Evolutionary conservation across 2,329 filamentous ascomycete genomes (phyloP).

Genomic region (Fusarium buxicola): DNA sequence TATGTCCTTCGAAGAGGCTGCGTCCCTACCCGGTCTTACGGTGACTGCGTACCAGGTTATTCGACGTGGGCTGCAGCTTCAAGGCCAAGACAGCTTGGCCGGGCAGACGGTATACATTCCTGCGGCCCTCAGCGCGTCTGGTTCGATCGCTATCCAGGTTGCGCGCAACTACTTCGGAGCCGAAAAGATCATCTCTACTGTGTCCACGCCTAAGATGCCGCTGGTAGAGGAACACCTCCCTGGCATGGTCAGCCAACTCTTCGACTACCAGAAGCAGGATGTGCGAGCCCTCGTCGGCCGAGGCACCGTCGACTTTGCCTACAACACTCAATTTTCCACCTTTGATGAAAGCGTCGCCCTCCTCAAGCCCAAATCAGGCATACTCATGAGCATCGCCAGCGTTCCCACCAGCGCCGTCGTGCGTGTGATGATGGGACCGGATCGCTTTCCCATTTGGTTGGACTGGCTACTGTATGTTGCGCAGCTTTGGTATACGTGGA

Average conservation of each 20-base stretch:
- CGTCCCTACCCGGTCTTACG: conserved; percentile 51
- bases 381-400: conserved; percentile 56
- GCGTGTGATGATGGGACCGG: conserved; percentile 48
- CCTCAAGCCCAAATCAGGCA: conserved; percentile 52
- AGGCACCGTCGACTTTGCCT: conserved; percentile 62
- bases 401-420: conserved; percentile 49
- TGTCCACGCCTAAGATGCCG: conserved; percentile 63
- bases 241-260: conserved; percentile 60
- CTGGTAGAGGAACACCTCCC: conserved; percentile 57
- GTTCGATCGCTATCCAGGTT: conserved; percentile 60
- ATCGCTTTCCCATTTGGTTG: conserved; percentile 53
- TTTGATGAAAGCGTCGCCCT: conserved; percentile 55
- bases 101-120: conserved; percentile 65
- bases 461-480: conserved; percentile 51
- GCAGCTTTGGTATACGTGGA: conserved; percentile 56
- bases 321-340: conserved; percentile 59
- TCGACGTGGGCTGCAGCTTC: conserved; percentile 52
- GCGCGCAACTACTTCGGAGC: conserved; percentile 63
- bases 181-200: conserved; percentile 61
- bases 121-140: conserved; percentile 61
- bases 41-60: conserved; percentile 60
- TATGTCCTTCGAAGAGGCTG: conserved; percentile 52
- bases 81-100: conserved; percentile 53
- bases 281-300: conserved; percentile 52
- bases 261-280: conserved; percentile 62